Evolutionary conservation across 345 rosid species (phyloP).

Genomic region (Diplotaxis tenuifolia): DNA sequence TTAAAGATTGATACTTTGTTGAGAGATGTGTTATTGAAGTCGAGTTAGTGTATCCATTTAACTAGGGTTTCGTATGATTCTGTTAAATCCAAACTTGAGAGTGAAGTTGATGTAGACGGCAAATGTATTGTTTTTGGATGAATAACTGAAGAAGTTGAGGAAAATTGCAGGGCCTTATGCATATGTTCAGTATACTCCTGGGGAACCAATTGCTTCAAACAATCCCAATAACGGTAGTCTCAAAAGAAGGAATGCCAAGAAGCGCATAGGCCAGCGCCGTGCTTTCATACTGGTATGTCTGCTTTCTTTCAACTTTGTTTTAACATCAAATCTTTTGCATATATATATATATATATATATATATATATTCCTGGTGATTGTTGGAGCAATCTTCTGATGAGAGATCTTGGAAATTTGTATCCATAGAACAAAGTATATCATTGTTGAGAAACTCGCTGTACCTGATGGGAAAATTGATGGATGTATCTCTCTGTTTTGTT

Average conservation of each 20-base stretch:
- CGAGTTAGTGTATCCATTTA: not conserved
- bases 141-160: slow-evolving; percentile 1
- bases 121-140: slow-evolving; percentile 1
- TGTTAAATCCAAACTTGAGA: not conserved
- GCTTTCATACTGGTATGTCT: slow-evolving; percentile 61
- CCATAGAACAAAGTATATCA: not conserved
- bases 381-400: not conserved
- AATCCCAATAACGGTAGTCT: slow-evolving; percentile 80
- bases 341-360: too few relatives aligned
- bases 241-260: slow-evolving; percentile 76
- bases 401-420: not conserved
- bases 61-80: slow-evolving; percentile 5
- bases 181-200: slow-evolving; percentile 70
- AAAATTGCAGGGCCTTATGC: slow-evolving; percentile 77
- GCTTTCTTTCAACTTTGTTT: not conserved
- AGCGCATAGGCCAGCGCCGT: slow-evolving; percentile 60
- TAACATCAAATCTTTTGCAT: too few relatives aligned
- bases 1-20: slow-evolving; percentile 12
- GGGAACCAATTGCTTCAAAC: slow-evolving; percentile 69
- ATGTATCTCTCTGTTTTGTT: slow-evolving; percentile 7
- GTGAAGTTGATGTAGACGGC: not conserved
- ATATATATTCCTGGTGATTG: too few relatives aligned
- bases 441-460: not conserved
- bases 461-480: not conserved
- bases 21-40: not conserved